Evolutionary conservation across 2,329 filamentous ascomycete genomes (phyloP), one percentile per base, ranked within the genome.

Genomic region (Ophiostoma sp.): DNA sequence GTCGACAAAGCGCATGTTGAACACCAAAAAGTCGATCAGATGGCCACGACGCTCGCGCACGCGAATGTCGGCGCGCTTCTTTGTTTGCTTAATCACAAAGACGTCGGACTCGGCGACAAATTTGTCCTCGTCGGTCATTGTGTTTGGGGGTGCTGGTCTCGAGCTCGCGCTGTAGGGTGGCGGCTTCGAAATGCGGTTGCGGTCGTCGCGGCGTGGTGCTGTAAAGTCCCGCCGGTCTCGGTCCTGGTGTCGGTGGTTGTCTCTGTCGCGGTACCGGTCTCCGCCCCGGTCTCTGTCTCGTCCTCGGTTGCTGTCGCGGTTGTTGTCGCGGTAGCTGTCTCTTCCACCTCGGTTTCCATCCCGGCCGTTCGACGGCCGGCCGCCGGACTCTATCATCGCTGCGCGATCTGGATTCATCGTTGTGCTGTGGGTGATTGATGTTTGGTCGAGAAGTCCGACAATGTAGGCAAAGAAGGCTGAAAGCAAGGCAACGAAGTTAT

Each of bases 31-130:
- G 81, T 99, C 95, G 76, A 98, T 94, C 11, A 94, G 91, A 77
- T 93, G 94, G 70, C 94, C 94, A 74, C 96, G 88, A 13, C 91
- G 91, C 79, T 96, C 94, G 75, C 93, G 92, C 65, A 98, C 93
- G 57, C 95, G 90, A 75, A 99, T 96, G 74, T 94, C 92, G 60
- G 95, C 94, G 83, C 97, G 98, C 83, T 96, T 98, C 84, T 98
- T 99, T 66, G 94, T 91, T 81, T 99, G 95, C 80, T 93, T 94
- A 76, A 99, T 83, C 70, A 98, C 95, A 77, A 99, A 99, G 74
- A 90, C 89, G 81, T 99, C 95, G 79, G 99, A 95, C 76, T 96
- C 92, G 68, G 94, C 92, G 27, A 98, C 92, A 84, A 95, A 99
- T 77, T 90, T 86, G 35, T 89, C 85, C 76, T 93, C 91, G 77